Base-by-base conservation (phyloP, 139 green algal species). In the Closterium sp. region DNA sequence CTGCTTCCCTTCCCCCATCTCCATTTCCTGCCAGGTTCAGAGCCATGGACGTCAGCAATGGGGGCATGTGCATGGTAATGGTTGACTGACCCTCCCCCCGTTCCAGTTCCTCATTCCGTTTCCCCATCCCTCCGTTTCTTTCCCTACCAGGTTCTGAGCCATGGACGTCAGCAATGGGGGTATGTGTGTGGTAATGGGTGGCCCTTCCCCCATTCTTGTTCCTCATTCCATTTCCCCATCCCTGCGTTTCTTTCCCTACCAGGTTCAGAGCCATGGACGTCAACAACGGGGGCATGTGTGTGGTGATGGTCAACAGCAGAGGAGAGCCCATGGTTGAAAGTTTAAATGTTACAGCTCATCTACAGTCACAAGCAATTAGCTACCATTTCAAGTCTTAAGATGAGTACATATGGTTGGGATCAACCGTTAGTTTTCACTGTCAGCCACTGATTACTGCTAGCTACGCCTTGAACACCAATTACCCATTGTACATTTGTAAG, bases 141-240 rank as follows among this genome's bases (percentile, higher is more conserved):
- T 9, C 36, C 36, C 4, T 55, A 23, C n/a, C 81, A 92, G 93
- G 34, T 97, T 97, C 91, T 90, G 96, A 33, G 94, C 95, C 6
- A 90, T 97, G 6, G 96, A 97, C 81, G 85, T 97, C 69, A 88
- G 96, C 92, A 97, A 97, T 87, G 95, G 95, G 34, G 96, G 96
- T 5, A 90, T 97, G 10, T 95, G 88, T 8, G 92, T 95, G n/a
- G n/a, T n/a, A n/a, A n/a, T n/a, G n/a, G n/a, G n/a, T n/a, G n/a
- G n/a, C n/a, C n/a, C n/a, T n/a, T n/a, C n/a, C n/a, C n/a, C n/a
- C n/a, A n/a, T n/a, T n/a, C n/a, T n/a, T n/a, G n/a, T n/a, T n/a
- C n/a, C n/a, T n/a, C n/a, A n/a, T n/a, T n/a, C n/a, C n/a, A n/a
- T n/a, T n/a, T n/a, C n/a, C n/a, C n/a, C n/a, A n/a, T n/a, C n/a